Evolutionary conservation across 225 moss, liverwort and hornwort genomes (phyloP).

Genomic region (Rhytidiadelphus loreus): DNA sequence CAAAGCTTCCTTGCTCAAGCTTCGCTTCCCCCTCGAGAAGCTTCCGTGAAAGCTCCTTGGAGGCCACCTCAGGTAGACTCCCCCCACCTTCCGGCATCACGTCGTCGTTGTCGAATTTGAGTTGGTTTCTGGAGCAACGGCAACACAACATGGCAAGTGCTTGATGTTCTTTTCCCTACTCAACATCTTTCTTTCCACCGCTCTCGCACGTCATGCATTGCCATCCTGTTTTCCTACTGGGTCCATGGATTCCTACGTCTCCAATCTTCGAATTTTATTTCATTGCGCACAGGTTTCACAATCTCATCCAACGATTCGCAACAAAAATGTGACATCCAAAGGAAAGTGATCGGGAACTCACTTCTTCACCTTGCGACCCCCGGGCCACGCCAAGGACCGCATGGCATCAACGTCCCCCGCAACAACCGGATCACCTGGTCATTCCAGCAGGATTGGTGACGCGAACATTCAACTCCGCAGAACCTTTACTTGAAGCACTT

Average conservation of each 20-base stretch:
- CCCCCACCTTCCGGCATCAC: slow-evolving; percentile 36
- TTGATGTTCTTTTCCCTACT: slow-evolving; percentile 12
- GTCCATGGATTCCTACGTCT: background rate
- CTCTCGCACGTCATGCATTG: slow-evolving; percentile 20
- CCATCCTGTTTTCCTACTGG: slow-evolving; percentile 3
- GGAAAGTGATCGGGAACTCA: background rate
- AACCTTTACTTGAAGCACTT: background rate
- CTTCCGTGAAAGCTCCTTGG: slow-evolving; percentile 34
- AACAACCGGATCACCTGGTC: background rate
- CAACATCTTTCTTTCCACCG: slow-evolving; percentile 26
- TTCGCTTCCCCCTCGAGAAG: slow-evolving; percentile 47
- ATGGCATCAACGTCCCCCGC: slow-evolving; percentile 10
- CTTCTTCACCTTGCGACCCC: slow-evolving; percentile 28
- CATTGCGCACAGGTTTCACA: background rate
- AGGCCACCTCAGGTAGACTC: slow-evolving; percentile 28
- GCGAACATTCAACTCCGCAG: background rate
- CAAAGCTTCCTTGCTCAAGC: slow-evolving; percentile 48
- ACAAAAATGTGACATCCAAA: background rate
- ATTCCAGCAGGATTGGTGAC: background rate
- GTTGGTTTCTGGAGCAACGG: slow-evolving; percentile 30
- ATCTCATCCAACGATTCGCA: background rate
- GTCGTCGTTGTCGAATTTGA: slow-evolving; percentile 10
- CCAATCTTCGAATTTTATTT: background rate
- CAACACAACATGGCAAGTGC: slow-evolving; percentile 30
- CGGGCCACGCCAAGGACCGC: slow-evolving; percentile 40